phyloP scores from a whole-genome alignment of 305 asterid species.

The Fraxinus paxiana region DNA sequence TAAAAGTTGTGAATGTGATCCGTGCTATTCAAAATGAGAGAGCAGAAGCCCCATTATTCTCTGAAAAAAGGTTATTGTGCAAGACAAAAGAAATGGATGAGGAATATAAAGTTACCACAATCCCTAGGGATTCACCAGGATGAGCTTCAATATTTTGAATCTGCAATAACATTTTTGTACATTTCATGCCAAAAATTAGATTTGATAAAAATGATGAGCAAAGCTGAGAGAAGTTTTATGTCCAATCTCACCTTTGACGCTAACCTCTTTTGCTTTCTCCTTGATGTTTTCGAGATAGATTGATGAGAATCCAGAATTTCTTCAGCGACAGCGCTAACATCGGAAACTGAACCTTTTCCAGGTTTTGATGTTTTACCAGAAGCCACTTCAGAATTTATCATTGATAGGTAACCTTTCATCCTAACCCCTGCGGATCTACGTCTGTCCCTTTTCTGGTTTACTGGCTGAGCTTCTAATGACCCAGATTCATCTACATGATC shows the following conservation, averaged over 20 bases:
- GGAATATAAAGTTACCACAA: constrained; percentile 42
- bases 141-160: constrained; percentile 48
- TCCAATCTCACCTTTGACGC: constrained; percentile 51
- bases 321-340: constrained; percentile 48
- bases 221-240: constrained; percentile 21
- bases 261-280: constrained; percentile 49
- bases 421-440: constrained; percentile 40
- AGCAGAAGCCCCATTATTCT: constrained; percentile 10
- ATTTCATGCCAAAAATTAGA: constrained; percentile 22
- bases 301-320: constrained; percentile 43
- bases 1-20: background rate
- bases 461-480: constrained; percentile 48
- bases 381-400: constrained; percentile 45
- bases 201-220: constrained; percentile 20
- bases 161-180: constrained; percentile 36
- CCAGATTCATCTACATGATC: constrained; percentile 70
- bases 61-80: background rate
- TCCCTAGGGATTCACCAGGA: constrained; percentile 41
- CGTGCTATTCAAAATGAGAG: constrained; percentile 1
- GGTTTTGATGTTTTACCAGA: constrained; percentile 44
- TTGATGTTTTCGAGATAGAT: constrained; percentile 37
- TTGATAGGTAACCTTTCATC: constrained; percentile 40
- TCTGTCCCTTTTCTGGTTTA: constrained; percentile 48
- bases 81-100: constrained; percentile 11
- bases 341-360: constrained; percentile 43